A percentile compares a stretch with the other conserved stretches of the same genome.
These are phyloP conservation scores for Mortierella sp. DNA, from an alignment of 371 early-diverging fungal genomes.

Conservation along the genomic window DNA sequence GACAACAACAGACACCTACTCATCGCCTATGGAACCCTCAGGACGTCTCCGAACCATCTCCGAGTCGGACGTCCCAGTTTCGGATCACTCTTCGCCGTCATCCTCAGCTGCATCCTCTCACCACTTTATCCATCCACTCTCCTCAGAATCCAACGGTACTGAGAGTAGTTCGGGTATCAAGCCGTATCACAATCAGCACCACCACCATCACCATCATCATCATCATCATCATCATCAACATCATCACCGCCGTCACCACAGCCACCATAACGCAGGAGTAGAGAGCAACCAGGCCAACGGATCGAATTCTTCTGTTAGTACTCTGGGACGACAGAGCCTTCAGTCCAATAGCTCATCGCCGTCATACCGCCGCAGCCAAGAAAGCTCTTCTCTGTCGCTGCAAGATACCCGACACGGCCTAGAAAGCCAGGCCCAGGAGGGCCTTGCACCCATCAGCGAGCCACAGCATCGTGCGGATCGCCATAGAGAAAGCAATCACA, in stretches of 20 bases:
- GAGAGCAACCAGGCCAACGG: too few relatives aligned
- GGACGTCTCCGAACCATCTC: conserved; percentile 35
- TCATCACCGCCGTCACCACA: conserved; percentile 14
- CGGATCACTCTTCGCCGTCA: conserved; percentile 6
- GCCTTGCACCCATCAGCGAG: too few relatives aligned
- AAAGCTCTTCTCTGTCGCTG: too few relatives aligned
- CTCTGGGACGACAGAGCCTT: too few relatives aligned
- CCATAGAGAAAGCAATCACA: too few relatives aligned
- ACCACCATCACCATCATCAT: conserved; percentile 17
- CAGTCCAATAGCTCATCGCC: too few relatives aligned
- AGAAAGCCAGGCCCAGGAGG: too few relatives aligned
- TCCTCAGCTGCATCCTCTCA: not conserved
- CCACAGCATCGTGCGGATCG: too few relatives aligned
- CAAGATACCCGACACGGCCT: too few relatives aligned
- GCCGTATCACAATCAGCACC: not conserved
- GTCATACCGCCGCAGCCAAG: too few relatives aligned
- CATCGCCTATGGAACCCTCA: conserved; percentile 27
- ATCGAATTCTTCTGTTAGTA: too few relatives aligned
- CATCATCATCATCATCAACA: conserved; percentile 14
- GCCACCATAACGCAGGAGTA: conserved; percentile 4
- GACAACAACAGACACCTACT: not conserved
- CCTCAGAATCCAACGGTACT: not conserved
- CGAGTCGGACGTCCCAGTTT: conserved; percentile 31
- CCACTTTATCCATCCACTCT: not conserved
- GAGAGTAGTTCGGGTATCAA: conserved; percentile 4